These are phyloP conservation scores for Hypholoma sublateritium DNA, from an alignment of 768 basidiomycete species.

Conservation along the genomic window DNA sequence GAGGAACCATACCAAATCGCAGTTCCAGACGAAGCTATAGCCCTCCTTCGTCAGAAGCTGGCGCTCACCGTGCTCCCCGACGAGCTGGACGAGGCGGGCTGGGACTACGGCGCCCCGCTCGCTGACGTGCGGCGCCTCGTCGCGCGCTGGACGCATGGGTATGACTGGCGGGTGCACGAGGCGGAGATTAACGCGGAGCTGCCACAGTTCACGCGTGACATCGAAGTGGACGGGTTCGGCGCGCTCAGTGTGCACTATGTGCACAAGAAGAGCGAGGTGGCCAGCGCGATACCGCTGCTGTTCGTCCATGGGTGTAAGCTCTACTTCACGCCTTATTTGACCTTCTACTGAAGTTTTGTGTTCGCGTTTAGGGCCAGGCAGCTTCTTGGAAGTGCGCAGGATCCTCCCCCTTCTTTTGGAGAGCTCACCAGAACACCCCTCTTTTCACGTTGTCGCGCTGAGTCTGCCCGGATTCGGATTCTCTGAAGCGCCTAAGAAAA, in stretches of 20 bases:
- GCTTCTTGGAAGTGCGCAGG: constrained; percentile 57
- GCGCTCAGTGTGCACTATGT: constrained; percentile 54
- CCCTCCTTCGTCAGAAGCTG: constrained; percentile 45
- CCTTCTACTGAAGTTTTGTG: background rate
- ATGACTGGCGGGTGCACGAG: constrained; percentile 56
- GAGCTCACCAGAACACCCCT: constrained; percentile 42
- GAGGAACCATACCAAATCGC: constrained; percentile 48
- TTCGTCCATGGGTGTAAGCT: constrained; percentile 55
- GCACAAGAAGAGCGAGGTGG: constrained; percentile 45
- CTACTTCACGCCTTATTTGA: background rate
- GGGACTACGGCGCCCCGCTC: constrained; percentile 54
- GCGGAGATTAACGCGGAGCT: constrained; percentile 46
- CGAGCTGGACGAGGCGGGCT: constrained; percentile 49
- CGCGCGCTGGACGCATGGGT: constrained; percentile 46
- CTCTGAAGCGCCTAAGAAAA: constrained; percentile 51
- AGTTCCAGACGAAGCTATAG: constrained; percentile 42
- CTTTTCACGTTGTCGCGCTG: constrained; percentile 61
- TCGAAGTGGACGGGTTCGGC: constrained; percentile 47
- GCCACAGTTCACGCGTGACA: constrained; percentile 55
- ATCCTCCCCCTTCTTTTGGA: constrained; percentile 52
- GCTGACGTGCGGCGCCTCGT: constrained; percentile 47
- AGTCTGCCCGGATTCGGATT: constrained; percentile 66
- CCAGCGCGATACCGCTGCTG: constrained; percentile 42
- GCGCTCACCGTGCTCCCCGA: constrained; percentile 48
- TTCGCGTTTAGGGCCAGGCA: constrained; percentile 50